phyloP scores from a whole-genome alignment of 176 grass and related monocot species.

The Cenchrus purpureus region DNA sequence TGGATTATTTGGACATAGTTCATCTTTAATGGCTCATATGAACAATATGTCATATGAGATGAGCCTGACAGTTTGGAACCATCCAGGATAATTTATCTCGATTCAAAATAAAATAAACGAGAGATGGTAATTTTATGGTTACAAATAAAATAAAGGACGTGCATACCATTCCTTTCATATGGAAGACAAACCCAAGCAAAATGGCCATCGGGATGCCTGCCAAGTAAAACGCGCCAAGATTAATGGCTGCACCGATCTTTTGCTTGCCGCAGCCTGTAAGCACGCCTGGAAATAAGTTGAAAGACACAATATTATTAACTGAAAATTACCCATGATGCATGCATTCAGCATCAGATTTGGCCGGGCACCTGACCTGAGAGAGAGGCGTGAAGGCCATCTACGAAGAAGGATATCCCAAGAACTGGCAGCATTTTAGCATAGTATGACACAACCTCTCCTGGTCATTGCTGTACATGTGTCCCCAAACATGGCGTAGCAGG shows the following conservation, averaged over 20 bases:
- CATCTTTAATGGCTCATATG: too few relatives aligned
- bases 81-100: too few relatives aligned
- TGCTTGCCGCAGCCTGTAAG: conserved; percentile 44
- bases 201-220: conserved; percentile 31
- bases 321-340: not conserved
- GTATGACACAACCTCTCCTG: not conserved
- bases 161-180: too few relatives aligned
- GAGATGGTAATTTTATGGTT: too few relatives aligned
- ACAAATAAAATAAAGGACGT: too few relatives aligned
- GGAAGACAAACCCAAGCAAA: conserved; percentile 27
- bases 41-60: too few relatives aligned
- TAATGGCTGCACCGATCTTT: conserved; percentile 33
- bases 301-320: too few relatives aligned
- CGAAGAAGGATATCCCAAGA: conserved; percentile 4
- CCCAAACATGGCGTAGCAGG: conserved; percentile 7
- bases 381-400: not conserved
- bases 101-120: too few relatives aligned
- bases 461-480: not conserved
- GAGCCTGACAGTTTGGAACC: too few relatives aligned
- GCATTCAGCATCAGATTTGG: not conserved
- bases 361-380: not conserved
- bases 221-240: conserved; percentile 38
- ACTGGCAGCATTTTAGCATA: not conserved
- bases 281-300: conserved; percentile 3
- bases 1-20: not conserved